These are phyloP conservation scores for Pezicula carpinea DNA, from an alignment of 2,329 filamentous ascomycete genomes.

Conservation along the genomic window DNA sequence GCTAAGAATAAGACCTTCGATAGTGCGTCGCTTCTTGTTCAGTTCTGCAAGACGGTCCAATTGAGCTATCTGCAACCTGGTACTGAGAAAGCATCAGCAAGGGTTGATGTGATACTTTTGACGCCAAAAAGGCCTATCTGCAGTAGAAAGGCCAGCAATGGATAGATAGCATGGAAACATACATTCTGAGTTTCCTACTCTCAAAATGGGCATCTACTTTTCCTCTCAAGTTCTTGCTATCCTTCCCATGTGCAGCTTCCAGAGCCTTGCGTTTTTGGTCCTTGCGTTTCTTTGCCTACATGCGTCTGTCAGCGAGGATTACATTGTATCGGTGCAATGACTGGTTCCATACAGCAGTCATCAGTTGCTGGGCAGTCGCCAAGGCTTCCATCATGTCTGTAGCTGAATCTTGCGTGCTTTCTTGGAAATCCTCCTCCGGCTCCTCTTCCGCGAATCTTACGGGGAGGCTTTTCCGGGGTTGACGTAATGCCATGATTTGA, in stretches of 20 bases:
- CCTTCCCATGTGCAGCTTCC: conserved; percentile 18
- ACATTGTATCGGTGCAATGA: not conserved
- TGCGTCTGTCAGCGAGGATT: not conserved
- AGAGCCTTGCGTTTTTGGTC: conserved; percentile 24
- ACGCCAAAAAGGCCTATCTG: too few species aligned
- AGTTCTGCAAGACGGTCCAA: conserved; percentile 22
- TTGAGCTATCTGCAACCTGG: conserved; percentile 16
- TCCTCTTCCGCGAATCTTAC: conserved; percentile 10
- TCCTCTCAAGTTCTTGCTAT: conserved; percentile 17
- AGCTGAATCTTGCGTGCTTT: not conserved
- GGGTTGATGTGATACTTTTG: too few species aligned
- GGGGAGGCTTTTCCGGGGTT: conserved; percentile 8
- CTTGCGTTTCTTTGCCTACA: conserved; percentile 20
- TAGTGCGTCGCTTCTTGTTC: conserved; percentile 19
- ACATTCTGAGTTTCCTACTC: conserved; percentile 21
- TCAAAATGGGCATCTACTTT: conserved; percentile 20
- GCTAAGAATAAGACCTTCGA: conserved; percentile 23
- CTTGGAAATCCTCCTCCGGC: conserved; percentile 9
- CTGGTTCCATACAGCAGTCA: conserved; percentile 11
- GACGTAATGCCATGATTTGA: conserved; percentile 14
- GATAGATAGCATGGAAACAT: conserved; percentile 6
- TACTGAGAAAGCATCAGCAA: conserved; percentile 12
- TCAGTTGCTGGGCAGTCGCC: conserved; percentile 12
- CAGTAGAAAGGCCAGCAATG: not conserved
- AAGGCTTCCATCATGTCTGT: conserved; percentile 9